phyloP scores from a whole-genome alignment of 441 rosid genomes.

The Codiaeum variegatum region DNA sequence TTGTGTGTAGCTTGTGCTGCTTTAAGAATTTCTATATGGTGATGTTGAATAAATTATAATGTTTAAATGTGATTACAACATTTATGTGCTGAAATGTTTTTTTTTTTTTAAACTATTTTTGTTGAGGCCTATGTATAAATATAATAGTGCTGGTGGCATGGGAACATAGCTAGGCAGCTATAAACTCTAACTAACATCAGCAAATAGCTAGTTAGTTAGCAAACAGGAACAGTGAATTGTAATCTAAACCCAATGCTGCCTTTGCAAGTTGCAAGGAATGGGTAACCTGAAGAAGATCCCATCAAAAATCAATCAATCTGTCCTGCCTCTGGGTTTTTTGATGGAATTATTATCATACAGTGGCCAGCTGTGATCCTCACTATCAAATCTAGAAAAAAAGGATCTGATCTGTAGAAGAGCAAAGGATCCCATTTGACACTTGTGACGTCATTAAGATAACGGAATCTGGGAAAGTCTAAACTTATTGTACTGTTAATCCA shows the following conservation, averaged over 20 bases:
- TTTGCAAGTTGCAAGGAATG: neutral
- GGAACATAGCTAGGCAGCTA: no score
- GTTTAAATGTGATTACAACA: no score
- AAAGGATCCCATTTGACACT: neutral
- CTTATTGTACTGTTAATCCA: neutral
- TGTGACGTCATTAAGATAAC: neutral
- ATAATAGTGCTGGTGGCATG: no score
- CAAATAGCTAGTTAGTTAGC: no score
- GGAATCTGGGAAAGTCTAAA: neutral
- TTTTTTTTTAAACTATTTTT: no score
- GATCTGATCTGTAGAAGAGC: neutral
- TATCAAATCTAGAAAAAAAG: neutral
- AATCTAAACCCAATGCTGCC: neutral
- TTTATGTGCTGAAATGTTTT: no score
- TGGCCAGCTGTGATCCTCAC: neutral
- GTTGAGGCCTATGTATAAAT: no score
- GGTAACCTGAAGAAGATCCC: neutral
- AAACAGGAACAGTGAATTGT: no score
- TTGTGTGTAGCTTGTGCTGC: no score
- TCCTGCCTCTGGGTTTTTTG: neutral
- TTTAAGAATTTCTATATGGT: neutral
- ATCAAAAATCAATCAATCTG: neutral
- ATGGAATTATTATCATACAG: neutral
- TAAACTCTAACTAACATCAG: no score
- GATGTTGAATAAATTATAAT: no score